phyloP scores from a whole-genome alignment of 1,284 basidiomycete genomes.

The Rhodotorula sp. region DNA sequence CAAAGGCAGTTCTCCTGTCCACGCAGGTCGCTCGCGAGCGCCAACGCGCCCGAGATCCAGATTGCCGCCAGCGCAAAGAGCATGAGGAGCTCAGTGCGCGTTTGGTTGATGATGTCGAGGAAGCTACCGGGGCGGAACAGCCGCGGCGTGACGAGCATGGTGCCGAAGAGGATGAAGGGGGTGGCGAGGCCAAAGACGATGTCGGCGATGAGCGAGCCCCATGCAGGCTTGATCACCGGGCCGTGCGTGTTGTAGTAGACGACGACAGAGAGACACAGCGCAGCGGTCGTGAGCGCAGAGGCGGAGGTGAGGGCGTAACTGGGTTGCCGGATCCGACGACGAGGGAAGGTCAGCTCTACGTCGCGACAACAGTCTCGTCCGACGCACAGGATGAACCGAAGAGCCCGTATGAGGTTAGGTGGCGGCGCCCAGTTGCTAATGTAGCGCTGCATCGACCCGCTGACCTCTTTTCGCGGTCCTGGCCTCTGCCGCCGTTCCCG shows the following conservation, averaged over 20 bases:
- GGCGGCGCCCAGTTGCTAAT: constrained; percentile 32
- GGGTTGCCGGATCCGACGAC: background rate
- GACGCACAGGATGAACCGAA: constrained; percentile 32
- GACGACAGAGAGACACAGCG: constrained; percentile 34
- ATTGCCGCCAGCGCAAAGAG: constrained; percentile 50
- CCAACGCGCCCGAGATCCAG: constrained; percentile 51
- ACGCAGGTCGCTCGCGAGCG: constrained; percentile 49
- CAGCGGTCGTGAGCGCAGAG: constrained; percentile 28
- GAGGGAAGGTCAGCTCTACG: background rate
- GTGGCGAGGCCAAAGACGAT: constrained; percentile 51
- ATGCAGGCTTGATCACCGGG: constrained; percentile 51
- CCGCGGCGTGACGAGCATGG: constrained; percentile 48
- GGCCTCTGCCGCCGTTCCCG: constrained; percentile 2
- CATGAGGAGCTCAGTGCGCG: constrained; percentile 49
- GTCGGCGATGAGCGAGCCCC: constrained; percentile 52
- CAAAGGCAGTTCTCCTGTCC: constrained; percentile 50
- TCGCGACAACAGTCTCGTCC: background rate
- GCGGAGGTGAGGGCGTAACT: constrained; percentile 32
- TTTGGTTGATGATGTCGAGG: constrained; percentile 48
- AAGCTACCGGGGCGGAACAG: constrained; percentile 50
- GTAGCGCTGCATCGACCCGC: constrained; percentile 7
- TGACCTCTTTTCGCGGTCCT: background rate
- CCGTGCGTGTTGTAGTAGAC: constrained; percentile 50
- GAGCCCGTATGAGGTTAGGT: constrained; percentile 18
- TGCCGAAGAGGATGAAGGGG: constrained; percentile 51